Base-by-base conservation (phyloP, 805 yeast genomes). In the Myxozyma neotropica region DNA sequence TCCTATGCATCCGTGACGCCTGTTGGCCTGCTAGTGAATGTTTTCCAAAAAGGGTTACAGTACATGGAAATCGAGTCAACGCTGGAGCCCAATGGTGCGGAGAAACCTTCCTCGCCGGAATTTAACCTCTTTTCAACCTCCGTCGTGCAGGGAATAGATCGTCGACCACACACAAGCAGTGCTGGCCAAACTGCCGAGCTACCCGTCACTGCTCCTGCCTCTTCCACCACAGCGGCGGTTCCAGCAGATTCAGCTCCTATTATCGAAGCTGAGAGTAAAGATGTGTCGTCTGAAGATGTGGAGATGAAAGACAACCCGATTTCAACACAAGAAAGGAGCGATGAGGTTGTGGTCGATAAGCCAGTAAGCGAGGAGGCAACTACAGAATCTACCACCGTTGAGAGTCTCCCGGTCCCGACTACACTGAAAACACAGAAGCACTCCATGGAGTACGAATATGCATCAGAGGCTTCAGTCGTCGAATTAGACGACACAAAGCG, bases 31-130 rank as follows among this genome's bases (percentile, higher is more conserved):
- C 76, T 93, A 31, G 96, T 93, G 12, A 83, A 83, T 68, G 75
- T 93, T 44, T 85, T 93, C 0, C 97, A 93, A 68, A 88, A 85
- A 71, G 98, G 98, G 1, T 82, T 92, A 17, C 78, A 91, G 48
- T 89, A 86, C 70, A 75, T 85, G n/a, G 83, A 88, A 62, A 82
- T 87, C 19, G 92, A 89, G 69, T 96, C 60, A n/a, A 29, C 39
- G 38, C 31, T 61, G 33, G 58, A 51, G 12, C 52, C 61, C 15
- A 52, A 59, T 24, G 65, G 64, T 26, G 38, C 51, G 17, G 45
- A 40, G 31, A 50, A 36, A 21, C 21, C 27, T 2, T 35, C 47
- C 8, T 39, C 57, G 10, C 55, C 27, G 19, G 57, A 36, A 6
- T 61, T 61, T 53, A 49, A 38, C 12, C 35, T 58, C 27, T 58